Base-by-base conservation (phyloP, 441 rosid genomes). In the Iberis amara region DNA sequence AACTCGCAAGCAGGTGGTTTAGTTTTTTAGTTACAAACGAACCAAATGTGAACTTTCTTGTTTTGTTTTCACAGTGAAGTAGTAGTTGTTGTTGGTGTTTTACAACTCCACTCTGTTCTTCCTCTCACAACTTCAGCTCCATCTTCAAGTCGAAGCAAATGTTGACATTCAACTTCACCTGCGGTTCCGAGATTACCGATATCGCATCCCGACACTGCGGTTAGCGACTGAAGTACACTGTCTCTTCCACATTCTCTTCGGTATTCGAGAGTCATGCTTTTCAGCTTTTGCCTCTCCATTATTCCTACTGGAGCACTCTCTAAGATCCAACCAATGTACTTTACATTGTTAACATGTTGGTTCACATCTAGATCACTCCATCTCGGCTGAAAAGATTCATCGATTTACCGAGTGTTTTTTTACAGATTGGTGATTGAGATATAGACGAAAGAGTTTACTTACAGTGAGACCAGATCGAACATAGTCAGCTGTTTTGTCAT, bases 311-410 rank as follows among this genome's bases (percentile, higher is more conserved):
- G 99, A 70, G 96, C 90, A 73, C 99, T 83, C 96, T 94, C 99
- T 8, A 94, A 89, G 43, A 89, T 80, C 99, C 99, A 94, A 53
- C 94, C 89, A 9, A 94, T 74, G 80, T 94, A 94, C 70, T 94
- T 94, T 62, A 94, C 99, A 79, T 94, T 94, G 74, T 94, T 94
- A 48, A 89, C 99, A 68, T 94, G 99, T 68, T 94, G 99, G 76
- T 94, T 94, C 64, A 87, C 82, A 78, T 94, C 99, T 45, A 94
- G 55, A 69, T 94, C 99, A 59, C 80, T 80, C 99, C 99, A 94
- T 42, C 87, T 66, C 55, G 99, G 97, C 99, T 94, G 91, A 23
- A 28, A n/a, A 21, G 11, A 26, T 1, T 30, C 27, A 18, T 18
- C 21, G 21, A 18, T 59, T 59, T 33, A 59, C 42, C 63, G 14